These are phyloP conservation scores for Lactifluus hygrophoroides DNA, from an alignment of 768 basidiomycete species.

Conservation along the genomic window DNA sequence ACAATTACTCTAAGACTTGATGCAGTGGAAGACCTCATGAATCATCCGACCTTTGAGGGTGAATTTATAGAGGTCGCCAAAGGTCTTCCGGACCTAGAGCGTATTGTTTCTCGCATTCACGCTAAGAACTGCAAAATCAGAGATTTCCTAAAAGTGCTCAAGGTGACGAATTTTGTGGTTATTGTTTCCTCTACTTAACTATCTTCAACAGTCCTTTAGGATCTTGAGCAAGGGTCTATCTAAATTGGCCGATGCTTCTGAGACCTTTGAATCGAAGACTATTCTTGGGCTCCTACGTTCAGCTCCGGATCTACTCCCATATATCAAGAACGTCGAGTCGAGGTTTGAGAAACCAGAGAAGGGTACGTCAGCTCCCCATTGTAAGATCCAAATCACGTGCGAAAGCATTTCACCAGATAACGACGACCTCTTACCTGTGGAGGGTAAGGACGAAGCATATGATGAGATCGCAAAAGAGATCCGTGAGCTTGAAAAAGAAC, in stretches of 20 bases:
- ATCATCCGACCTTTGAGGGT: conserved; percentile 65
- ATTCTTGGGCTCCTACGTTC: conserved; percentile 67
- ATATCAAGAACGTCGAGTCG: conserved; percentile 63
- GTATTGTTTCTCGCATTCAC: conserved; percentile 90
- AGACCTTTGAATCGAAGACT: conserved; percentile 68
- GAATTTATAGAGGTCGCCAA: conserved; percentile 71
- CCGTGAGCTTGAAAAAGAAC: conserved; percentile 51
- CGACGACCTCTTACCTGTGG: conserved; percentile 67
- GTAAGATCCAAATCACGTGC: background rate
- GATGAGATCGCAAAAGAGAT: conserved; percentile 74
- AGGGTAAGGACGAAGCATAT: conserved; percentile 82
- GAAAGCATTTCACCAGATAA: conserved; percentile 32
- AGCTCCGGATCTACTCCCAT: conserved; percentile 68
- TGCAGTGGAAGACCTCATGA: conserved; percentile 86
- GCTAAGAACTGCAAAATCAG: conserved; percentile 82
- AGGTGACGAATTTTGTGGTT: conserved; percentile 33
- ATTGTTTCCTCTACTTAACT: background rate
- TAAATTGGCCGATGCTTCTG: conserved; percentile 53
- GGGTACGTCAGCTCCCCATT: conserved; percentile 31
- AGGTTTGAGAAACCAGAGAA: conserved; percentile 63
- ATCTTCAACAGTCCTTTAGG: conserved; percentile 56
- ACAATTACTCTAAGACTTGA: conserved; percentile 54
- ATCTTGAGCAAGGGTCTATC: conserved; percentile 60
- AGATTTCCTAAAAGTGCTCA: conserved; percentile 80
- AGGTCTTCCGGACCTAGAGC: conserved; percentile 84